Evolutionary conservation across 163 green algal species (phyloP).

Genomic region (Scenedesmus sp.): DNA sequence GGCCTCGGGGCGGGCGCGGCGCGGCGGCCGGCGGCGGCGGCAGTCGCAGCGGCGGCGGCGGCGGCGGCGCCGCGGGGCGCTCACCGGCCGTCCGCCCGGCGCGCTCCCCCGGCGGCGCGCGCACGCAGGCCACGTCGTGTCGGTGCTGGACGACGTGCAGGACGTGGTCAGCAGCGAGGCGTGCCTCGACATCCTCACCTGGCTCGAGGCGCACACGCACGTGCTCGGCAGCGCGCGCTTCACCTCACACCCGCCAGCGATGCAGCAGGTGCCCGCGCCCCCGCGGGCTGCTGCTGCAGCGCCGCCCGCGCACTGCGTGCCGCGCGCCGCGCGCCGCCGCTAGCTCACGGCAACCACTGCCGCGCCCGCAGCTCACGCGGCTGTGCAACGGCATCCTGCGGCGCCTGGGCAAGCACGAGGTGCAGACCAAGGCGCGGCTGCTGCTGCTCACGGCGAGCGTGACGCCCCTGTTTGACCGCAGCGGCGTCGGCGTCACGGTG

Average conservation of each 20-base stretch:
- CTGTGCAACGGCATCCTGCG: constrained; percentile 79
- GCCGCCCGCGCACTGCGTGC: not conserved
- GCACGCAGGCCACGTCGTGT: constrained; percentile 17
- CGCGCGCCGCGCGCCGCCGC: not conserved
- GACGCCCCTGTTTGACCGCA: constrained; percentile 3
- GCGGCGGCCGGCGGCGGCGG: too few species aligned
- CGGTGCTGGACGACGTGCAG: constrained; percentile 66
- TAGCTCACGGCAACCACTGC: not conserved
- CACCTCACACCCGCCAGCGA: constrained; percentile 2
- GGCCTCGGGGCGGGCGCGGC: too few species aligned
- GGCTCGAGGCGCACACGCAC: constrained; percentile 61
- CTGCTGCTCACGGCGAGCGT: constrained; percentile 31
- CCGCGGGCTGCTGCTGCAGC: not conserved
- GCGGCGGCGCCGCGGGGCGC: too few species aligned
- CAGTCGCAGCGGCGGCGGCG: too few species aligned
- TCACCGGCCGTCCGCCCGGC: not conserved
- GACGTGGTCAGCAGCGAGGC: constrained; percentile 64
- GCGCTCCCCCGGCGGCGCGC: not conserved
- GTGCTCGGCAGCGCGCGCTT: constrained; percentile 38
- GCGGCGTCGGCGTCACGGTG: constrained; percentile 23
- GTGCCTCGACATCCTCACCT: constrained; percentile 68
- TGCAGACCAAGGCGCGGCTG: constrained; percentile 1
- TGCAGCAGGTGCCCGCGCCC: constrained; percentile 17
- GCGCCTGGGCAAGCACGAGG: constrained; percentile 53
- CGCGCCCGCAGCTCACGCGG: constrained; percentile 68